A percentile compares a stretch with the other conserved stretches of the same genome.
These are phyloP conservation scores for Magnaporthiopsis incrustans DNA, from an alignment of 2,329 filamentous ascomycete species.

Conservation along the genomic window DNA sequence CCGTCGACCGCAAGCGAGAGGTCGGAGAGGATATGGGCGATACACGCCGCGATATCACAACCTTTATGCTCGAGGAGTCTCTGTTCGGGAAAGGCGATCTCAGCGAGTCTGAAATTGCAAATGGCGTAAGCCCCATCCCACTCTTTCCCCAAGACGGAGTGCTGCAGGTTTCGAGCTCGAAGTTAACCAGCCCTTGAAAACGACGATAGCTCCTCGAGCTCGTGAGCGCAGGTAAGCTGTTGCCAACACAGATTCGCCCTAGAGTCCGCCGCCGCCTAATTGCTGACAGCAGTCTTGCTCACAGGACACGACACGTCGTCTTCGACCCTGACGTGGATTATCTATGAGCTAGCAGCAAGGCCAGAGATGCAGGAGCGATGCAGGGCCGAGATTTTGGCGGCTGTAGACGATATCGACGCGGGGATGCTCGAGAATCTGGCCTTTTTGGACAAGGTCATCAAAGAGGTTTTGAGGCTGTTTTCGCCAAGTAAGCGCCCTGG, in stretches of 20 bases:
- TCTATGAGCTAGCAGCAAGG: constrained; percentile 23
- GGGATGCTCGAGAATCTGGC: constrained; percentile 26
- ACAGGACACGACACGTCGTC: constrained; percentile 26
- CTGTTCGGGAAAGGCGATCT: constrained; percentile 11
- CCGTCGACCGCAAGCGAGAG: too few species aligned
- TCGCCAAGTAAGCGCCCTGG: constrained; percentile 20
- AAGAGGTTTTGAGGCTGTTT: constrained; percentile 33
- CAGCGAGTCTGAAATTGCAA: constrained; percentile 18
- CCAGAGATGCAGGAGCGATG: constrained; percentile 25
- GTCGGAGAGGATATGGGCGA: background rate
- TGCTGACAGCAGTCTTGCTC: constrained; percentile 9
- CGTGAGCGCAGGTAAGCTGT: background rate
- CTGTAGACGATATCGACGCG: constrained; percentile 29
- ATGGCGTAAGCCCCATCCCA: constrained; percentile 13
- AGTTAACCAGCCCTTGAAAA: constrained; percentile 24
- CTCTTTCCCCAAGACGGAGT: too few species aligned
- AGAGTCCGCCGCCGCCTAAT: background rate
- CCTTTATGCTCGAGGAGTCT: constrained; percentile 20
- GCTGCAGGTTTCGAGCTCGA: background rate
- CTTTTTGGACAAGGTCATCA: constrained; percentile 34
- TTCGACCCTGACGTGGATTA: constrained; percentile 23
- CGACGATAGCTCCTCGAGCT: constrained; percentile 23
- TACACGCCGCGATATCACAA: constrained; percentile 15
- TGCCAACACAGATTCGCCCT: constrained; percentile 13
- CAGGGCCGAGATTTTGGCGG: constrained; percentile 27